These are phyloP conservation scores for Hyphodiscus sp. DNA, from an alignment of 2,329 filamentous ascomycete genomes.

Conservation along the genomic window DNA sequence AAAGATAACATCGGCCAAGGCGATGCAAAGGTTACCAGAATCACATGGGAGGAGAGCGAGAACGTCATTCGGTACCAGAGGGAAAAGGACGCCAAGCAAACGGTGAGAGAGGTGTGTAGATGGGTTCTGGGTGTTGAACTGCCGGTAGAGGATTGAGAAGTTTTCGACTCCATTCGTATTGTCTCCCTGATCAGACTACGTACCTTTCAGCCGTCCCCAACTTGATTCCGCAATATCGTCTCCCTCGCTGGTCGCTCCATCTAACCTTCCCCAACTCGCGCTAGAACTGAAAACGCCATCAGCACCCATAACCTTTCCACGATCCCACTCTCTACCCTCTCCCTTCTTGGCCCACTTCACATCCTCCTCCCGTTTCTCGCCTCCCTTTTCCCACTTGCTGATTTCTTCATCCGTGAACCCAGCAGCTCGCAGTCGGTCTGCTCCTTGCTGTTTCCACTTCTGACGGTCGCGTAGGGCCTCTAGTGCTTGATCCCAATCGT, in stretches of 20 bases:
- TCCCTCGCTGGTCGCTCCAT: too few species aligned
- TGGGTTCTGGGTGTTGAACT: slow-evolving; percentile 4
- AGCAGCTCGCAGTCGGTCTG: slow-evolving; percentile 66
- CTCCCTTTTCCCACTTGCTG: slow-evolving; percentile 60
- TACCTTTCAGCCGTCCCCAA: too few species aligned
- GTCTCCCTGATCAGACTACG: too few species aligned
- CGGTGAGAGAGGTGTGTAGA: slow-evolving; percentile 8
- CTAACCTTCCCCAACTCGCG: slow-evolving; percentile 22
- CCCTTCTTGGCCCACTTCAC: slow-evolving; percentile 60
- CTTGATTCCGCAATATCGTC: too few species aligned
- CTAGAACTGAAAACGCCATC: slow-evolving; percentile 41
- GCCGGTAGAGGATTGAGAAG: too few species aligned
- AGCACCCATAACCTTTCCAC: slow-evolving; percentile 52
- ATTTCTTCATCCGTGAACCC: slow-evolving; percentile 75
- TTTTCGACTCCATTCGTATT: too few species aligned
- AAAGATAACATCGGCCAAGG: neutral
- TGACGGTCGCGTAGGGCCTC: slow-evolving; percentile 76
- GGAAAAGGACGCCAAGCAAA: slow-evolving; percentile 6
- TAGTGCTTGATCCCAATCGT: slow-evolving; percentile 74
- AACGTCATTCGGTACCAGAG: neutral
- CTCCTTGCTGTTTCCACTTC: slow-evolving; percentile 68
- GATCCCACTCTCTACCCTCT: slow-evolving; percentile 56
- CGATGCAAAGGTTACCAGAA: neutral
- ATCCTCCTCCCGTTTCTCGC: slow-evolving; percentile 54
- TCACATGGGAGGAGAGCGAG: slow-evolving; percentile 3